Conservation (phyloP, 169 alveolate species). For the Eimeria zaria region DNA sequence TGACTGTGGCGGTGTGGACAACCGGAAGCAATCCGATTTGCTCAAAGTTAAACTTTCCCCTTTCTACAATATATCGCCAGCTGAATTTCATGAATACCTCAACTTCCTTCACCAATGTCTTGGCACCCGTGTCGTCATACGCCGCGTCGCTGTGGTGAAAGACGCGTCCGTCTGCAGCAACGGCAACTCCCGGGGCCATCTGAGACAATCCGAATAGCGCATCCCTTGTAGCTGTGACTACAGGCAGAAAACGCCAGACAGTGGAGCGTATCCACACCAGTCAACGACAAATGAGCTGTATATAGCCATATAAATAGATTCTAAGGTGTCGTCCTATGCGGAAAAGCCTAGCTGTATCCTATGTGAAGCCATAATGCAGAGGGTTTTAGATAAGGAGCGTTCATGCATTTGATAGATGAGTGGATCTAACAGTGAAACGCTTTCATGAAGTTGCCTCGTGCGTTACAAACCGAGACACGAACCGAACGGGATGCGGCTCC, state of each 20-base stretch:
- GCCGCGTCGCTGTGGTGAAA: conserved; percentile 59
- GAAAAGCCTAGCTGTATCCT: not conserved
- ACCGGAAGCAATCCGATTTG: conserved; percentile 76
- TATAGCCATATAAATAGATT: not conserved
- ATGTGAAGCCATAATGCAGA: not conserved
- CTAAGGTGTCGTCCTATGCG: not conserved
- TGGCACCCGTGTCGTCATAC: conserved; percentile 49
- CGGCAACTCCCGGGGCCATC: conserved; percentile 78
- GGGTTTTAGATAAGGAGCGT: not conserved
- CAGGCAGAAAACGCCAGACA: not conserved
- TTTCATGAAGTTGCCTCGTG: not conserved
- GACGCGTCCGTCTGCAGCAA: conserved; percentile 77
- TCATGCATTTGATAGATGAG: not conserved
- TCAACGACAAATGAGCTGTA: not conserved
- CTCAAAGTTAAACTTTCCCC: conserved; percentile 78
- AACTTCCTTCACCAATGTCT: conserved; percentile 54
- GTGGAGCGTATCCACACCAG: not conserved
- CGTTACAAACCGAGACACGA: not conserved
- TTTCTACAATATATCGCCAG: conserved; percentile 83
- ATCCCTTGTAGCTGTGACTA: not conserved
- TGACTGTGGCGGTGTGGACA: conserved; percentile 76
- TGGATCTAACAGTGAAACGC: not conserved
- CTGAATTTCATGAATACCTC: conserved; percentile 59
- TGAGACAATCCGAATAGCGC: not conserved
- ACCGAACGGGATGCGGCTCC: not conserved